Percentiles rank a stretch among this genome's conserved stretches.
Conservation (phyloP, 2,329 filamentous ascomycete genomes). For the Claviceps capensis region DNA sequence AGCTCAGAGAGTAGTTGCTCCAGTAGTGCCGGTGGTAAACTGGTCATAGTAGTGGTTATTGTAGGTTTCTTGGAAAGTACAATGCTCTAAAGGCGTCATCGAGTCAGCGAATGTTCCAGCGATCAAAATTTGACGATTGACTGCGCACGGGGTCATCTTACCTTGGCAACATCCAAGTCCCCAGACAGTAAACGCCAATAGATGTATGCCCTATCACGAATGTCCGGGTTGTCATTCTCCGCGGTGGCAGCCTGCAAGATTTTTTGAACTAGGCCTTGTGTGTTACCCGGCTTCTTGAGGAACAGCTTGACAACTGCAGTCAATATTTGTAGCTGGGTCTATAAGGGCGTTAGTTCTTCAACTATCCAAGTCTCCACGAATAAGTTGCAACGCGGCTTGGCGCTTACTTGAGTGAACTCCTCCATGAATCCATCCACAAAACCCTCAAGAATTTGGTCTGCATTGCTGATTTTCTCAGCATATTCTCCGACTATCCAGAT, state of each 20-base stretch:
- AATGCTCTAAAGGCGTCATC: constrained; percentile 44
- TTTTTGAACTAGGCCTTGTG: constrained; percentile 83
- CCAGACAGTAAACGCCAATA: constrained; percentile 96
- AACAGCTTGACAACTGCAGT: constrained; percentile 97
- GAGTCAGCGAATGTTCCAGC: neutral
- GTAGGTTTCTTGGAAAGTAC: constrained; percentile 88
- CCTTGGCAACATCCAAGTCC: constrained; percentile 80
- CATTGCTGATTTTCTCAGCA: constrained; percentile 97
- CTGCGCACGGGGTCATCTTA: constrained; percentile 17
- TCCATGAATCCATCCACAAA: constrained; percentile 94
- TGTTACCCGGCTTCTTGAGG: constrained; percentile 88
- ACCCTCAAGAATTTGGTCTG: constrained; percentile 79
- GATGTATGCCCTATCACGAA: constrained; percentile 90
- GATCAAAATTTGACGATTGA: neutral
- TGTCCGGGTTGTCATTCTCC: constrained; percentile 95
- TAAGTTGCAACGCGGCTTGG: neutral
- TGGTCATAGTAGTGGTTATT: constrained; percentile 88
- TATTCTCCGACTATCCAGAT: constrained; percentile 99
- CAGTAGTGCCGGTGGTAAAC: constrained; percentile 67
- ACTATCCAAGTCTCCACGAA: neutral
- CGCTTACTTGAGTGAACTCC: constrained; percentile 77
- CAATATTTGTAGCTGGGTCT: constrained; percentile 96
- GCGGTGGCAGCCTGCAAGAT: constrained; percentile 85
- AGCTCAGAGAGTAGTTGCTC: constrained; percentile 86
- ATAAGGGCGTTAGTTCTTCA: constrained; percentile 5